These are phyloP conservation scores for Hyphopichia pseudoburtonii DNA, from an alignment of 1,139 yeast species.

Conservation along the genomic window DNA sequence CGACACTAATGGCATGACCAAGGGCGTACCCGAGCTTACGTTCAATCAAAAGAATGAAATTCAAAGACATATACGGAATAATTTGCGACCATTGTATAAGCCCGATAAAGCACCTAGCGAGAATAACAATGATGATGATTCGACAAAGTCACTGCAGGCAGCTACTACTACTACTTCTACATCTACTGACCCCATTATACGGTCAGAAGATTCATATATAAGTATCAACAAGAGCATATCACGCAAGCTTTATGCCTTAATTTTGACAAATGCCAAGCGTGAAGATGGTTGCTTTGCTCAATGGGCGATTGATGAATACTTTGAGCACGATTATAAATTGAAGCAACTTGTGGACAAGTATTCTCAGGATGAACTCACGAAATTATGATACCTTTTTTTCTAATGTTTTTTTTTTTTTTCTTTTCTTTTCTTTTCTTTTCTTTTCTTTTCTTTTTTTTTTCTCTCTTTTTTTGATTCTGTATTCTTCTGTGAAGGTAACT, in stretches of 20 bases:
- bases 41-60: conserved; percentile 49
- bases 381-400: not conserved
- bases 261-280: conserved; percentile 14
- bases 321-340: conserved; percentile 18
- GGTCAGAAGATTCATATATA: conserved; percentile 33
- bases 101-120: conserved; percentile 9
- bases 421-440: not conserved
- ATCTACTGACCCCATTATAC: conserved; percentile 10
- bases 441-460: not conserved
- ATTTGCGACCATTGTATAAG: conserved; percentile 49
- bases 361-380: conserved; percentile 20
- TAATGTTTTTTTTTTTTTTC: not conserved
- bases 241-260: conserved; percentile 43
- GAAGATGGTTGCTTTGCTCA: conserved; percentile 10
- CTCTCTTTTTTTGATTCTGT: not conserved
- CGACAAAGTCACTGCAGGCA: conserved; percentile 9
- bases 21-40: conserved; percentile 20
- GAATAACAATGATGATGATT: too few relatives aligned
- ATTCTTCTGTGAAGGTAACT: too few relatives aligned
- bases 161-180: too few relatives aligned
- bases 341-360: conserved; percentile 22
- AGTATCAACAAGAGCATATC: conserved; percentile 39
- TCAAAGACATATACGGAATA: conserved; percentile 53
- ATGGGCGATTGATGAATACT: conserved; percentile 15
- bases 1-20: not conserved